Base-by-base conservation (phyloP, 176 grass and related monocot genomes). In the Themeda triandra region DNA sequence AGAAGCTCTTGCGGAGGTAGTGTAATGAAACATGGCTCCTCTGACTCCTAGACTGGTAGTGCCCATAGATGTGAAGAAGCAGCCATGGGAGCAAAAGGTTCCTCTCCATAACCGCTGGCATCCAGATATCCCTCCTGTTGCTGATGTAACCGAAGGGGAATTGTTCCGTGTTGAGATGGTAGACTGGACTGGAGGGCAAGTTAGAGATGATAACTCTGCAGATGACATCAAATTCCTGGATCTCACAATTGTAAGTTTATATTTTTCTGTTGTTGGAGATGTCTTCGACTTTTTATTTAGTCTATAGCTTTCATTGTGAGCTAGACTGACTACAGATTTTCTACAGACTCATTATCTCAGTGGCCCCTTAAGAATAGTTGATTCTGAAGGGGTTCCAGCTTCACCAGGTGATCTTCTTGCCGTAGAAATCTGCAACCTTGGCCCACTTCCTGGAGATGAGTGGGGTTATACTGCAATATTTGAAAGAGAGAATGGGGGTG, bases 381-480 rank as follows among this genome's bases (percentile, higher is more conserved):
- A 95, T 90, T 23, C 87, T 66, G 69, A 95, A 77, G 96, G 96
- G 59, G 75, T 87, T 72, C 93, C 96, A 41, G 96, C 93, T 59
- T 89, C 71, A 56, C 91, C 96, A 62, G 96, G 93, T 46, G 96
- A 98, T 89, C 93, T 98, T 90, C 91, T 98, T 72, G 80, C 41
- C 10, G 83, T 98, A 37, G 96, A 98, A 74, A 98, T 98, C 66
- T 98, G 93, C 86, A 89, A 98, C 75, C 85, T 98, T 24, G 93
- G 91, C 63, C 93, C 93, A 30, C 93, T 98, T 75, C 91, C 91
- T 46, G 96, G 91, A 19, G 89, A 95, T 31, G 93, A 95, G 71
- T 98, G 93, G 96, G 93, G 93, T 66, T 95, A 92, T 73, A 98
- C 96, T 49, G 93, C 87, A 67, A 95, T 94, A 73, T 98, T 98